These are phyloP conservation scores for Wickerhamomyces mucosus DNA, from an alignment of 805 yeast species.

Conservation along the genomic window DNA sequence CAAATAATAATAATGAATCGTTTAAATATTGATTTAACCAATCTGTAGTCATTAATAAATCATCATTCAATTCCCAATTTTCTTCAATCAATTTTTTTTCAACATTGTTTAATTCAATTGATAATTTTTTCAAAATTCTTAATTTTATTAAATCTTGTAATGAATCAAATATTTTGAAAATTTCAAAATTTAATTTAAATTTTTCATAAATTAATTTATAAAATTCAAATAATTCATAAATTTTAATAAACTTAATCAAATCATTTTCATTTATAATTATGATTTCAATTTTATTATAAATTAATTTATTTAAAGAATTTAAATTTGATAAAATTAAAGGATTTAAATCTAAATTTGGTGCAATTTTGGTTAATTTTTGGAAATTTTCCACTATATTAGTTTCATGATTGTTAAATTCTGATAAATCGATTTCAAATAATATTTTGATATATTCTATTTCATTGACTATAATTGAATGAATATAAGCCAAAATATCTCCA, in stretches of 20 bases:
- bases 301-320: conserved; percentile 9
- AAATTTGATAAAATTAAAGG: too few relatives aligned
- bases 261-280: conserved; percentile 56
- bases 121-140: conserved; percentile 32
- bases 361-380: neutral
- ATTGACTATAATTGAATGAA: conserved; percentile 78
- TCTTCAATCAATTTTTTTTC: conserved; percentile 18
- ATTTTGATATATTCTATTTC: conserved; percentile 70
- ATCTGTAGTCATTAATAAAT: conserved; percentile 72
- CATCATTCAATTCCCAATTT: conserved; percentile 27
- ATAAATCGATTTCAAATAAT: conserved; percentile 39
- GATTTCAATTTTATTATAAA: conserved; percentile 32
- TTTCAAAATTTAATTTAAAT: conserved; percentile 9
- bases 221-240: conserved; percentile 54
- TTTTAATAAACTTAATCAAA: conserved; percentile 43
- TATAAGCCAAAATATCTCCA: conserved; percentile 82
- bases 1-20: conserved; percentile 44
- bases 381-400: neutral
- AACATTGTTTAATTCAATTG: conserved; percentile 28
- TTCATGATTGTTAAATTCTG: conserved; percentile 1
- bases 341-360: too few relatives aligned
- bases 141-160: conserved; percentile 27
- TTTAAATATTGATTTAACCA: conserved; percentile 65
- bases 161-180: conserved; percentile 20
- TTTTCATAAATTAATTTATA: conserved; percentile 57